Percentiles rank a stretch among this genome's conserved stretches.
phyloP scores from a whole-genome alignment of 768 basidiomycete species.

The Russula abietina region DNA sequence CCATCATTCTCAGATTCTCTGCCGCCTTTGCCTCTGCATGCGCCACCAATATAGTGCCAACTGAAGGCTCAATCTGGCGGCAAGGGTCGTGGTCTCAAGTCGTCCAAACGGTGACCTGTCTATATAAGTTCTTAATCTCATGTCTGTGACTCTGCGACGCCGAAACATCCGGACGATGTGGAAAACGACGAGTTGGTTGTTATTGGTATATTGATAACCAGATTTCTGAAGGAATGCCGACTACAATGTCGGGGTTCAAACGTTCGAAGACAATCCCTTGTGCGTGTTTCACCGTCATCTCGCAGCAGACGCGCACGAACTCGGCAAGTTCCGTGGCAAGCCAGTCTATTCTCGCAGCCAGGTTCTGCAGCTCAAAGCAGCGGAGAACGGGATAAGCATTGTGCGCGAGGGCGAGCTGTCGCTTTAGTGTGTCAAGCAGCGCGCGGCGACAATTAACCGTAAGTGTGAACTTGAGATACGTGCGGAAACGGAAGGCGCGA shows the following conservation, averaged over 20 bases:
- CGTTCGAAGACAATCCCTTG: slow-evolving; percentile 90
- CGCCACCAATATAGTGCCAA: slow-evolving; percentile 57
- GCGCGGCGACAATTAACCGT: slow-evolving; percentile 72
- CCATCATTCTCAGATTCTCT: too few relatives aligned
- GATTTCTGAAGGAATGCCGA: slow-evolving; percentile 89
- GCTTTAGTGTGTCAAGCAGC: slow-evolving; percentile 82
- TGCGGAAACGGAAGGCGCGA: slow-evolving; percentile 37
- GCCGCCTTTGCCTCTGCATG: too few relatives aligned
- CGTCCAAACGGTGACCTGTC: slow-evolving; percentile 55
- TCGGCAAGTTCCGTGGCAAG: slow-evolving; percentile 91
- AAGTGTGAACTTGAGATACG: slow-evolving; percentile 65
- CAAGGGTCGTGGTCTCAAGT: slow-evolving; percentile 73
- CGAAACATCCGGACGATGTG: slow-evolving; percentile 81
- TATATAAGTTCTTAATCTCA: slow-evolving; percentile 55
- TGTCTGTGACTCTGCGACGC: slow-evolving; percentile 5
- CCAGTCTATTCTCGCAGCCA: slow-evolving; percentile 82
- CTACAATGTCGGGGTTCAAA: slow-evolving; percentile 88
- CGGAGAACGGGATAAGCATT: slow-evolving; percentile 86
- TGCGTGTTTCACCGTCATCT: slow-evolving; percentile 60
- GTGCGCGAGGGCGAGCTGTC: slow-evolving; percentile 74
- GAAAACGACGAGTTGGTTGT: slow-evolving; percentile 85
- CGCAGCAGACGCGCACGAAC: slow-evolving; percentile 62
- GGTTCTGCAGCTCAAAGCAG: slow-evolving; percentile 78
- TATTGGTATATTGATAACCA: too few relatives aligned
- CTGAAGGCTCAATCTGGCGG: slow-evolving; percentile 68